Base-by-base conservation (phyloP, 768 basidiomycete species). In the Kwoniella shandongensis region DNA sequence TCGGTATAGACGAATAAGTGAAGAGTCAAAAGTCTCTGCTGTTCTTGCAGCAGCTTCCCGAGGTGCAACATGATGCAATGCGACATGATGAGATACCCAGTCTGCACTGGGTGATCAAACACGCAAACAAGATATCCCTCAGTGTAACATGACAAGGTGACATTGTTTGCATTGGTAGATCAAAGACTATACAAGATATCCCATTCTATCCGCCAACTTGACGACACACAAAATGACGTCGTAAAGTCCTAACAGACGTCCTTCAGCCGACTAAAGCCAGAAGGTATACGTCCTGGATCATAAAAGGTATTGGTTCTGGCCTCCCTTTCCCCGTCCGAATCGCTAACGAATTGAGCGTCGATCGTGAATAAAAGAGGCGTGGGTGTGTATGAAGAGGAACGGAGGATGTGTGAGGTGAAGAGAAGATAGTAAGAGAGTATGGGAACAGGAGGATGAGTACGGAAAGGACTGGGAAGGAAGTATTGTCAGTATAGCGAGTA, bases 331-430 rank as follows among this genome's bases (percentile, higher is more conserved):
- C 65, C 65, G 65, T 66, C 65, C 65, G 61, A 55, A 54, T 35
- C 61, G 54, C 61, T 51, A 62, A 59, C 49, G 61, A 51, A 62
- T 62, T 49, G 56, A 32, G 61, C 64, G 60, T 44, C 45, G 64
- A 50, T 42, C 64, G 64, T 65, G 64, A 65, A 65, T 65, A 59
- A 62, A 65, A 62, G 64, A 57, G 60, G 64, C 62, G 59, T 61
- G 41, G 27, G 32, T 26, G 30, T 15, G 35, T n/a, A 44, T 18
- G 22, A 45, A 26, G 44, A 44, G 42, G 26, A 44, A 15, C 12
- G 42, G 44, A n/a, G 29, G 35, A 39, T 4, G 39, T 18, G 35
- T 29, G 27, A 27, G 30, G 18, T 13, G 44, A 25, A 4, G 36
- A 23, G 30, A 15, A 32, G 30, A 46, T 26, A 41, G 15, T 27